Base-by-base conservation (phyloP, 192 early-diverging fungal genomes). In the Gryganskiella cystojenkinii region DNA sequence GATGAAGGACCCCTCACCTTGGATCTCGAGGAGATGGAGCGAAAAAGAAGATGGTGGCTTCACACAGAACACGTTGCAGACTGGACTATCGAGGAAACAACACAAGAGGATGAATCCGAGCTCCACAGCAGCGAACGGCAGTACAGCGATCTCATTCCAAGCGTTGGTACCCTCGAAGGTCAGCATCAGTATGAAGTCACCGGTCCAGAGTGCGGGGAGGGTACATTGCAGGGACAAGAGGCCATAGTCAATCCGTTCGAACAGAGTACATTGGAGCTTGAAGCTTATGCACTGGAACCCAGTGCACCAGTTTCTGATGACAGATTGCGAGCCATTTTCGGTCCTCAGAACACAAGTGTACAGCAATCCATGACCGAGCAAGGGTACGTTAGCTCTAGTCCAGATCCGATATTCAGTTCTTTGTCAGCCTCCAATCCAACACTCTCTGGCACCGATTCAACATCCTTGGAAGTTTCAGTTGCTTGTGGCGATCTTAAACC, bases 1-100 rank as follows among this genome's bases (percentile, higher is more conserved):
- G 65, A 63, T 3, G 65, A 76, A 28, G 73, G 73, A 7, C 73
- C 73, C 1, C 53, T 76, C 7, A 67, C 73, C 5, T n/a, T 76
- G 35, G 73, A 76, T 52, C 25, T 76, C 30, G 52, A 50, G n/a
- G 54, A 31, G 3, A 56, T 76, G 28, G 73, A 76, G 43, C 30
- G 60, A 22, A 76, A 76, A 22, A 57, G 73, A 0, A 76, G 52
- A 28, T 63, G 73, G 54, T 63, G 58, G 60, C 19, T 57, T 9
- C 49, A 56, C 15, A 14, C 14, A 4, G 47, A 68, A 11, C 30
- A 64, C 3, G 54, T 52, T 0, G 33, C 40, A 49, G 50, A 42
- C n/a, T 63, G 44, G 3, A 57, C 65, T 0, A 30, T 30, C n/a
- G 59, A 63, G 34, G 73, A 63, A 30, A 13, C 47, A 27, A 61